Evolutionary conservation across 1,139 yeast genomes (phyloP), one percentile per base, ranked within the genome.

Genomic region (Trichomonascaceae sp.): DNA sequence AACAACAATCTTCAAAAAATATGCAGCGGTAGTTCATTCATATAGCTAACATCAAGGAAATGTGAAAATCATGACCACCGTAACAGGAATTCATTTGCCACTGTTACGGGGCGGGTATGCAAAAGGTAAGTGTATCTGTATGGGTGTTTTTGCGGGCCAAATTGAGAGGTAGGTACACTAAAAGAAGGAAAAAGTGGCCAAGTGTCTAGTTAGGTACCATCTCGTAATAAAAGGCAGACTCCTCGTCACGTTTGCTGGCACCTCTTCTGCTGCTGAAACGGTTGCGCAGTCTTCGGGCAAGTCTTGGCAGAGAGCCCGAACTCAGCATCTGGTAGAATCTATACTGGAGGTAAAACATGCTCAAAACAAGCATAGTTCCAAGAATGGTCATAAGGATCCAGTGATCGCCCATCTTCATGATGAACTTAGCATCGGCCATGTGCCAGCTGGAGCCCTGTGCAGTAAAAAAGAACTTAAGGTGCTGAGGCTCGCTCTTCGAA

Each of bases 371-470:
- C 14, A 68, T 42, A 43, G 78, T 74, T 1, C 93, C 92, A 8
- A 70, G 71, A 30, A 78, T 52, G 1, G 81, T 79, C 15, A 85
- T 77, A 32, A 77, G 57, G 8, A 73, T 65, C 43, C 81, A 69
- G 56, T 82, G 93, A 43, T 70, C 65, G 17, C 79, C 81, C 59
- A 82, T 61, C 8, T 72, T 61, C 49, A 79, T 74, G 53, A 82
- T 71, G 51, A 79, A 71, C 39, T 73, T 67, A 17, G 94, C 93
- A 56, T 82, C 95, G 44, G 74, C 81, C 48, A 73, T 57, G 54
- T 82, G 93, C 94, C 94, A 82, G 17, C 92, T 78, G 2, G 87
- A 77, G 29, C 93, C 94, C 31, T 71, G 69, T 1, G 81, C 65
- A 36, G 79, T 75, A 29, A 73, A 64, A 56, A 82, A 81, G 52